These are phyloP conservation scores for Chlamydomonas incerta DNA, from an alignment of 139 green algal genomes.

Conservation along the genomic window DNA sequence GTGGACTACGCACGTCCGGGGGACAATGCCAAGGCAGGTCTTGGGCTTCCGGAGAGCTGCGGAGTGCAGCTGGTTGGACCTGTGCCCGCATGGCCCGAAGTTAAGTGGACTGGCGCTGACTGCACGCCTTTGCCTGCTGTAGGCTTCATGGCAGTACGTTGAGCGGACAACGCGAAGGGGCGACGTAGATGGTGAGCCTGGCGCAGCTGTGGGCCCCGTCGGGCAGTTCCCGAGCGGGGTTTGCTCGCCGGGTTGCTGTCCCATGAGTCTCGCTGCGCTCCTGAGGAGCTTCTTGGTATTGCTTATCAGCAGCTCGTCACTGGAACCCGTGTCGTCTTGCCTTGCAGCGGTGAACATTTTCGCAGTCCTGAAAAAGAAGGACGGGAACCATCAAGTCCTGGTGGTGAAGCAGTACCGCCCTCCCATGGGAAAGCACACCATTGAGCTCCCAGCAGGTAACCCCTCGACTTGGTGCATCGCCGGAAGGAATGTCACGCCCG, in stretches of 20 bases:
- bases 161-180: constrained; percentile 38
- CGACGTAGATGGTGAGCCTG: constrained; percentile 27
- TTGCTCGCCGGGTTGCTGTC: no score
- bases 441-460: constrained; percentile 36
- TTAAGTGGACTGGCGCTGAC: no score
- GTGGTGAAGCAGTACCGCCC: constrained; percentile 38
- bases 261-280: no score
- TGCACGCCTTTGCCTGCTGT: background rate
- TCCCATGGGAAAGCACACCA: constrained; percentile 24
- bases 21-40: constrained; percentile 8
- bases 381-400: constrained; percentile 22
- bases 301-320: no score
- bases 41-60: no score
- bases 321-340: background rate
- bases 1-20: constrained; percentile 26
- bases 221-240: background rate
- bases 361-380: constrained; percentile 27
- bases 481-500: no score
- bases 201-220: background rate
- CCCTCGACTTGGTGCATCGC: no score
- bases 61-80: no score
- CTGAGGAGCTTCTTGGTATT: no score
- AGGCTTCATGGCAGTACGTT: constrained; percentile 36
- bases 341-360: constrained; percentile 41
- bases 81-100: no score